Base-by-base conservation (phyloP, 2,329 filamentous ascomycete genomes). In the Juglanconis oblonga region DNA sequence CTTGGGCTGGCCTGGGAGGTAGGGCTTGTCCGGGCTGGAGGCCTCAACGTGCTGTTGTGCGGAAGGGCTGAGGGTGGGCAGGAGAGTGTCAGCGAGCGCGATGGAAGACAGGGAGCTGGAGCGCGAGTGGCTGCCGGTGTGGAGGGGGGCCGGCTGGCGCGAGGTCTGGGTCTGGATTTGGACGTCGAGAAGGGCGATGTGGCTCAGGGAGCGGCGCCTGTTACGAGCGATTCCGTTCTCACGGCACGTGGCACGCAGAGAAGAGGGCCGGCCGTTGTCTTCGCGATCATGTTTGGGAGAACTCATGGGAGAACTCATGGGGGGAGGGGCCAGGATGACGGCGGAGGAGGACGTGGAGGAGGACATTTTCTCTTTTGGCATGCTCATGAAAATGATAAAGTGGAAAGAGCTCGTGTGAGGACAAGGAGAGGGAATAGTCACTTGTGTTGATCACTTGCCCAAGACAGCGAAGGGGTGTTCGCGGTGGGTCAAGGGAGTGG, bases 1-100 rank as follows among this genome's bases (percentile, higher is more conserved):
- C 67, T 84, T 85, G 44, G 77, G 70, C 57, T 81, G 77, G 65
- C 78, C 77, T 0, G 78, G 77, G 65, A 76, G 76, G 69, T 73
- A 73, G 45, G 65, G 57, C 32, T 63, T 62, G 58, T 73, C 70
- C 11, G 69, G 73, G 44, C 66, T 67, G 58, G 63, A 64, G 49
- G 50, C 53, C 57, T 65, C 55, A 67, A 69, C 52, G 67, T 67
- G 64, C 57, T 61, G 63, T 54, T 68, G 56, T 54, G 64, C 61
- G 55, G 67, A 62, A 65, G 71, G 71, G 68, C 71, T 75, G 64
- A 65, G 69, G 24, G 62, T 55, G 31, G 64, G 65, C 3, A 59
- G 38, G 6, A 59, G 42, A 7, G 38, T 55, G 61, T 69, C 59
- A 68, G 68, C 45, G 62, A 58, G 61, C 50, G 60, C 55, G 49